These are phyloP conservation scores for Plasmodium relictum DNA, from an alignment of 169 alveolate species.

Conservation along the genomic window DNA sequence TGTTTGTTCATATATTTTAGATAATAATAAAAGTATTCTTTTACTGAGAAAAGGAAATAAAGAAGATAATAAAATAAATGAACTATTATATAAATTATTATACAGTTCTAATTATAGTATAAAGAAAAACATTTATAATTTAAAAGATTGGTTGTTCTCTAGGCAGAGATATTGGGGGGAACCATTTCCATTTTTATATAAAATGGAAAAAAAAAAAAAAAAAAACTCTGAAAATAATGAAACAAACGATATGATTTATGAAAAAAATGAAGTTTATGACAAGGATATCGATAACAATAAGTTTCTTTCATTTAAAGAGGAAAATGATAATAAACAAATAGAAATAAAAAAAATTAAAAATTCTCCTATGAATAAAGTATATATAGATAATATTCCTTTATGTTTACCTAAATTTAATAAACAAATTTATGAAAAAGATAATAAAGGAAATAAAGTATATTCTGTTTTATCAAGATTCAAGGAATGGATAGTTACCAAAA, in stretches of 20 bases:
- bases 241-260: not conserved
- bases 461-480: slow-evolving; percentile 59
- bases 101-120: slow-evolving; percentile 39
- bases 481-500: slow-evolving; percentile 74
- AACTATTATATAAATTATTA: slow-evolving; percentile 20
- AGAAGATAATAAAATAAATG: slow-evolving; percentile 3
- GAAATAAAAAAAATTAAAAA: slow-evolving; percentile 49
- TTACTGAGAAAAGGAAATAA: slow-evolving; percentile 32
- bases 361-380: slow-evolving; percentile 42
- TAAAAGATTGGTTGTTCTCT: slow-evolving; percentile 94
- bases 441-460: not conserved
- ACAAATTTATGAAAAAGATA: slow-evolving; percentile 41
- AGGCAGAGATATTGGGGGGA: slow-evolving; percentile 96
- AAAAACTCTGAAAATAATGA: slow-evolving; percentile 1
- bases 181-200: slow-evolving; percentile 91
- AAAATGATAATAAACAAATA: not conserved
- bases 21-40: slow-evolving; percentile 23
- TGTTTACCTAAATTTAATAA: slow-evolving; percentile 61
- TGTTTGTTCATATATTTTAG: slow-evolving; percentile 74
- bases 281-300: not conserved
- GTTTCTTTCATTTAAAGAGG: not conserved
- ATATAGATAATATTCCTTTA: slow-evolving; percentile 74
- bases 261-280: not conserved
- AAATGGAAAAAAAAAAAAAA: slow-evolving; percentile 66
- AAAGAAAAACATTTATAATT: slow-evolving; percentile 74